Conservation (phyloP, 768 basidiomycete genomes). For the Serendipita indica region DNA sequence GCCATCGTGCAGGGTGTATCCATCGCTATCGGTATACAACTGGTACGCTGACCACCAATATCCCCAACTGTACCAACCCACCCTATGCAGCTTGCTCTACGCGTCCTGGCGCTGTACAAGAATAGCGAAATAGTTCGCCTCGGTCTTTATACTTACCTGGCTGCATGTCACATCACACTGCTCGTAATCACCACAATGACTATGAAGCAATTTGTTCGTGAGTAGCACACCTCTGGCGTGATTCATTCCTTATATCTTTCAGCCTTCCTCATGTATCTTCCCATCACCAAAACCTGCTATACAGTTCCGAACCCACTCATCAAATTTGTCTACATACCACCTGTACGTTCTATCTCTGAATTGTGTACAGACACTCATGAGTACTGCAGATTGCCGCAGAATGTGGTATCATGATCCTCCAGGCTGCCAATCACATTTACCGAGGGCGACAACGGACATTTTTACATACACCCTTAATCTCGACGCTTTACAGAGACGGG, state of each 20-base stretch:
- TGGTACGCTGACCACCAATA: background rate
- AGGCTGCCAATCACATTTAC: background rate
- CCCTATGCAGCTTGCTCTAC: background rate
- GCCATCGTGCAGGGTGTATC: conserved; percentile 4
- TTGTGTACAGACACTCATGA: background rate
- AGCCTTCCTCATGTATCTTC: background rate
- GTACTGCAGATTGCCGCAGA: background rate
- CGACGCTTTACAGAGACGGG: background rate
- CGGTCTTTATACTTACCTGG: background rate
- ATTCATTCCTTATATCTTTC: background rate
- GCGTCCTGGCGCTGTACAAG: conserved; percentile 4
- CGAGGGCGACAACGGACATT: background rate
- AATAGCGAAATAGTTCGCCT: background rate
- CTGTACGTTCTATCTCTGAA: background rate
- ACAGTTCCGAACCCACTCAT: background rate
- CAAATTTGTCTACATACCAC: background rate
- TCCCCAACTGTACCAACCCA: background rate
- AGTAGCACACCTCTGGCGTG: background rate
- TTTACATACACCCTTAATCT: background rate
- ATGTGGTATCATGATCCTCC: background rate
- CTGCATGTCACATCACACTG: background rate
- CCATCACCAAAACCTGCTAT: background rate
- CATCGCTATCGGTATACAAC: conserved; percentile 5
- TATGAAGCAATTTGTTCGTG: background rate
- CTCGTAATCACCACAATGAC: background rate